Evolutionary conservation across 148 eudicot species (phyloP).

Genomic region (Camellia japonica): DNA sequence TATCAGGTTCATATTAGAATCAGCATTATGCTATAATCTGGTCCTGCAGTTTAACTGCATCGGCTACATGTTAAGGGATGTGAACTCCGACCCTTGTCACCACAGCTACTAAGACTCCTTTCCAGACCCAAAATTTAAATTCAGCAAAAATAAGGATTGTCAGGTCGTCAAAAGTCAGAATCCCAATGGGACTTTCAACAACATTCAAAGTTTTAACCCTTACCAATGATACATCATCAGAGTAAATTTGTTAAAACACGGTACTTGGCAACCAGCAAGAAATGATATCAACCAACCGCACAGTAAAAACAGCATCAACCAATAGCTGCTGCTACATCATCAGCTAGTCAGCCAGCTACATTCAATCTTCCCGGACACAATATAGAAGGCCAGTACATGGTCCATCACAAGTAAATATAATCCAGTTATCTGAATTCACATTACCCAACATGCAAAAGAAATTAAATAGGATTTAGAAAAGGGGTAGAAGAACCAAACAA

Average conservation of each 20-base stretch:
- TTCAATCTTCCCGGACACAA: conserved; percentile 20
- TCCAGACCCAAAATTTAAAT: conserved; percentile 12
- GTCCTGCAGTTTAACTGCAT: conserved; percentile 24
- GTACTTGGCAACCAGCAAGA: conserved; percentile 31
- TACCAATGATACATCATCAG: conserved; percentile 28
- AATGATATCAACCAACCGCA: conserved; percentile 30
- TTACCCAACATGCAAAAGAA: not conserved
- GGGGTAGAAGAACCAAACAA: conserved; percentile 4
- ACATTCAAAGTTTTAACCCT: conserved; percentile 24
- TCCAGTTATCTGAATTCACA: not conserved
- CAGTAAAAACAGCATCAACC: conserved; percentile 40
- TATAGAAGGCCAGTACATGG: conserved; percentile 31
- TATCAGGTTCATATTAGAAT: not conserved
- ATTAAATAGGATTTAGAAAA: conserved; percentile 4
- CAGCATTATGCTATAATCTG: not conserved
- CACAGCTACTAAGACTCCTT: conserved; percentile 26
- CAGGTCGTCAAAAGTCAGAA: conserved; percentile 16
- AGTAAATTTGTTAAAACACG: conserved; percentile 15
- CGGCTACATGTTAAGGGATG: conserved; percentile 16
- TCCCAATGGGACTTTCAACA: conserved; percentile 18
- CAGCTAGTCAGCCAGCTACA: conserved; percentile 33
- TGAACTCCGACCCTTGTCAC: conserved; percentile 22
- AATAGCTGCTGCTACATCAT: conserved; percentile 29
- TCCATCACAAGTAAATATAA: conserved; percentile 29
- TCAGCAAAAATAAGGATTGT: conserved; percentile 14